Evolutionary conservation across 805 yeast species (phyloP).

Genomic region (Candida ponderosae): DNA sequence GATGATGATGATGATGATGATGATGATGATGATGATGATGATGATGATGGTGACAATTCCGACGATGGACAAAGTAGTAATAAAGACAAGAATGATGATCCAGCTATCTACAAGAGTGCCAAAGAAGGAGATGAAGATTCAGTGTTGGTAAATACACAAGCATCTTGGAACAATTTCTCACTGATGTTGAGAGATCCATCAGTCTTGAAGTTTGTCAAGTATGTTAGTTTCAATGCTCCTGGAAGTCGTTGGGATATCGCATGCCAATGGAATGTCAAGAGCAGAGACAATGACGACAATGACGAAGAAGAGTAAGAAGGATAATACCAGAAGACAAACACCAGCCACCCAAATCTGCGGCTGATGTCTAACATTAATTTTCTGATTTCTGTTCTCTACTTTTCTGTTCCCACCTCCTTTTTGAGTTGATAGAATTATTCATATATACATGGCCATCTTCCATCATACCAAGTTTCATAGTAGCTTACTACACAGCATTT

Average conservation of each 20-base stretch:
- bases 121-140: conserved; percentile 63
- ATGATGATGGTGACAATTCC: conserved; percentile 26
- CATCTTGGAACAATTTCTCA: conserved; percentile 74
- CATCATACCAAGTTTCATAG: too few relatives aligned
- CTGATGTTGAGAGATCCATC: conserved; percentile 77
- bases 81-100: conserved; percentile 46
- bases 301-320: conserved; percentile 20
- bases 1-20: conserved; percentile 36
- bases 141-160: conserved; percentile 71
- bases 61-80: conserved; percentile 37
- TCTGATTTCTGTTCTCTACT: too few relatives aligned
- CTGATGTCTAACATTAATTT: too few relatives aligned
- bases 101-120: conserved; percentile 64
- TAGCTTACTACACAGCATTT: too few relatives aligned
- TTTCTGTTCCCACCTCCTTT: too few relatives aligned
- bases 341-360: conserved; percentile 1
- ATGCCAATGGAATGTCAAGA: conserved; percentile 69
- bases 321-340: background rate
- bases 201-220: conserved; percentile 88
- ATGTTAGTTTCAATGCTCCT: conserved; percentile 78
- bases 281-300: conserved; percentile 34
- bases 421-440: too few relatives aligned
- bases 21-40: conserved; percentile 38
- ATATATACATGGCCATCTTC: too few relatives aligned
- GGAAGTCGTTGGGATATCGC: conserved; percentile 91